Evolutionary conservation across 257 asterid genomes (phyloP).

Genomic region (Nicotiana tabacum): DNA sequence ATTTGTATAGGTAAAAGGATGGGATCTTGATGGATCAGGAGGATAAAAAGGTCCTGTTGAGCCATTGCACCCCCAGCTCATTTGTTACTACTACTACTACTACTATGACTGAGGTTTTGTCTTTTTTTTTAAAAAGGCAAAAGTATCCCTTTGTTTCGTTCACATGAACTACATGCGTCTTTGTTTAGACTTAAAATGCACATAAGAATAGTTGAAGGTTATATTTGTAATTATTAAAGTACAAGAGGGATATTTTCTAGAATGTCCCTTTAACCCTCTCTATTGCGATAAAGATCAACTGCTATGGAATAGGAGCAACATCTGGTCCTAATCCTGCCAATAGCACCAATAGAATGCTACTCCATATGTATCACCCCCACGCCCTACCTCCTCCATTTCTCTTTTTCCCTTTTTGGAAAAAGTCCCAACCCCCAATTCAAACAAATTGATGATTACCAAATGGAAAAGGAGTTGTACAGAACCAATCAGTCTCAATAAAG

Average conservation of each 20-base stretch:
- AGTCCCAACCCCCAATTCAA: not conserved
- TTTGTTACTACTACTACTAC: no score
- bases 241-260: not conserved
- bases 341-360: not conserved
- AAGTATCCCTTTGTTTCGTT: not conserved
- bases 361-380: not conserved
- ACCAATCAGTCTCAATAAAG: not conserved
- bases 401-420: not conserved
- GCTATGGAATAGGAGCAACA: not conserved
- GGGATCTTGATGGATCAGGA: no score
- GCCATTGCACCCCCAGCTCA: no score
- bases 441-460: not conserved
- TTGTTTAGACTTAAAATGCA: not conserved
- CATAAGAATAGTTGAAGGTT: not conserved
- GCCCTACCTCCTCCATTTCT: not conserved
- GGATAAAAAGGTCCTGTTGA: no score
- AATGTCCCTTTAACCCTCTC: not conserved
- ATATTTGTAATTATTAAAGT: not conserved
- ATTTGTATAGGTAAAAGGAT: no score
- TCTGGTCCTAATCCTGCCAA: not conserved
- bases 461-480: not conserved
- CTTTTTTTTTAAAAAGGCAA: not conserved
- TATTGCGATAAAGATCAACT: not conserved
- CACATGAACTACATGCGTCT: not conserved
- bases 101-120: no score